Base-by-base conservation (phyloP, 2,329 filamentous ascomycete species). In the Alternaria hordeiaustralica region DNA sequence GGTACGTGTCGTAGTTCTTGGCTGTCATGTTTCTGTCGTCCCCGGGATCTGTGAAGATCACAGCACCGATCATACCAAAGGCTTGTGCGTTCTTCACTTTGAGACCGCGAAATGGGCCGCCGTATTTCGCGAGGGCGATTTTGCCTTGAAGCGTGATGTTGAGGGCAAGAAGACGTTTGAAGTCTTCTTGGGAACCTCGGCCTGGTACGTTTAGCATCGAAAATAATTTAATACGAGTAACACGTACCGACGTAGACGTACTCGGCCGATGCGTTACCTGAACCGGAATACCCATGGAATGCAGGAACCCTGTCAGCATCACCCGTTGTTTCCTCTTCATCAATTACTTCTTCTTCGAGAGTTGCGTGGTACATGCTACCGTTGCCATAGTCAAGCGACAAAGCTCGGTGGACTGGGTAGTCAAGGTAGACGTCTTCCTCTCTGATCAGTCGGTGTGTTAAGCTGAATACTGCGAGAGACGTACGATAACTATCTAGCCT, bases 51-150 rank as follows among this genome's bases (percentile, higher is more conserved):
- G 77, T 81, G 68, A 82, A 84, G 50, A 83, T 82, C 50, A 84
- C 71, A 11, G 68, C 70, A 15, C 81, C 82, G 36, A 82, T 74
- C 79, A 83, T 82, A 25, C 80, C 81, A 55, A 80, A 63, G 5
- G 80, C 77, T 60, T 83, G 78, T 2, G 82, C 80, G 58, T 83
- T 84, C 71, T 83, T 82, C 21, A 84, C 81, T 62, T 84, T 84
- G 50, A 84, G 70, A 1, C 82, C 82, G 45, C 82, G 76, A 68
- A 82, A 83, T 0, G 80, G 79, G 2, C 81, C 80, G 10, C 81
- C 81, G 57, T 83, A 84, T 55, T 79, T 80, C 13, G 81, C 76
- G 8, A 85, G 67, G 5, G 82, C 83, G 61, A 84, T 83, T 61
- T 84, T 84, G 50, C 83, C 82, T 60, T 82, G 74, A 0, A 84